Evolutionary conservation across 2,329 filamentous ascomycete genomes (phyloP).

Genomic region (Dothideomycetes sp.): DNA sequence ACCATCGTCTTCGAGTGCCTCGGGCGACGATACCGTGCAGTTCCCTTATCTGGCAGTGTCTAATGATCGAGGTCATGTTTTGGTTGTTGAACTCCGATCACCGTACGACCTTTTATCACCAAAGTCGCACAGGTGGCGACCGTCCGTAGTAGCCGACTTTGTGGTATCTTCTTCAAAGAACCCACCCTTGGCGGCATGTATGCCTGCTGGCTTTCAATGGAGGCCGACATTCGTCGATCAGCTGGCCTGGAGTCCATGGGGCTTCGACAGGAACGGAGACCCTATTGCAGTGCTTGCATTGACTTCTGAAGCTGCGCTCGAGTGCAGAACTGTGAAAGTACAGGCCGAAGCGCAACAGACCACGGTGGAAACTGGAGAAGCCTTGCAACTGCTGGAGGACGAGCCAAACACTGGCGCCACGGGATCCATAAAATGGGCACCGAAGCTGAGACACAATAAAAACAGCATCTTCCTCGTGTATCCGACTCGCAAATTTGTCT

Average conservation of each 20-base stretch:
- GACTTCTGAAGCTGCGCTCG: slow-evolving; percentile 17
- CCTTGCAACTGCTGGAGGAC: not conserved
- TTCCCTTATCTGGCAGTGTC: slow-evolving; percentile 27
- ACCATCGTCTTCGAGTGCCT: slow-evolving; percentile 14
- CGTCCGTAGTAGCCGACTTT: slow-evolving; percentile 6
- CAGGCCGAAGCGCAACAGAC: not conserved
- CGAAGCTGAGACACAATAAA: slow-evolving; percentile 5
- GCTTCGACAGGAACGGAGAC: slow-evolving; percentile 15
- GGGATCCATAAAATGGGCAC: slow-evolving; percentile 19
- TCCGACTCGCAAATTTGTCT: slow-evolving; percentile 2
- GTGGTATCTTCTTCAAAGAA: not conserved
- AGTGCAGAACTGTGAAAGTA: not conserved
- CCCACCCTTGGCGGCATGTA: slow-evolving; percentile 1
- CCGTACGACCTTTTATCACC: slow-evolving; percentile 25
- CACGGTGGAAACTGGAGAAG: not conserved
- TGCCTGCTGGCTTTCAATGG: slow-evolving; percentile 20
- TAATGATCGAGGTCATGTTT: slow-evolving; percentile 34
- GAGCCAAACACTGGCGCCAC: not conserved
- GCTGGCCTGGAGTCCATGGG: slow-evolving; percentile 34
- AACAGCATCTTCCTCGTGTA: slow-evolving; percentile 7
- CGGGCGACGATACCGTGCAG: not conserved
- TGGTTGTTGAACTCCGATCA: slow-evolving; percentile 29
- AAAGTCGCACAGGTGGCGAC: slow-evolving; percentile 15
- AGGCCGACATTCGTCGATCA: slow-evolving; percentile 28
- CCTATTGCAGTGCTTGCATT: slow-evolving; percentile 27